Evolutionary conservation across 2,329 filamentous ascomycete genomes (phyloP).

Genomic region (Talaromyces sp.): DNA sequence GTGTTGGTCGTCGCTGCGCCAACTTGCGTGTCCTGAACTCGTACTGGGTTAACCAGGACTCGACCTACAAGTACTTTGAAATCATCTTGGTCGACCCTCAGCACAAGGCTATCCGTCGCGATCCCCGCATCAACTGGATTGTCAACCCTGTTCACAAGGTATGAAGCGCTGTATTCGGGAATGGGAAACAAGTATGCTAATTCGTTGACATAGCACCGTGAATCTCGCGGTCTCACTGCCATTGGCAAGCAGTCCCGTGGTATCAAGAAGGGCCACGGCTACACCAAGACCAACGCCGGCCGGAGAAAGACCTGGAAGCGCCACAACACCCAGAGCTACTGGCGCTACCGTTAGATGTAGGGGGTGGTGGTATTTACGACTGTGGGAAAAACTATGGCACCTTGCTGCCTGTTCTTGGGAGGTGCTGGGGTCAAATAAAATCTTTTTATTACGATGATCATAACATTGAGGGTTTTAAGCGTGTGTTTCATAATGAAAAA

Average conservation of each 20-base stretch:
- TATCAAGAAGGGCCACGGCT: slow-evolving; percentile 98
- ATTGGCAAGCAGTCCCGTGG: slow-evolving; percentile 99
- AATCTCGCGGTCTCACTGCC: slow-evolving; percentile 91
- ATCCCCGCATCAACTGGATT: slow-evolving; percentile 99
- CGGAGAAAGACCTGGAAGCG: slow-evolving; percentile 99
- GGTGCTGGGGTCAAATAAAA: slow-evolving; percentile 6
- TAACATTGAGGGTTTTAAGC: slow-evolving; percentile 23
- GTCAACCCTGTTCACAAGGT: slow-evolving; percentile 97
- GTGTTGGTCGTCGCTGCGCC: slow-evolving; percentile 97
- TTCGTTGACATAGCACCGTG: slow-evolving; percentile 66
- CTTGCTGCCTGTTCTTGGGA: slow-evolving; percentile 26
- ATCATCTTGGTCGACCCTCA: slow-evolving; percentile 99
- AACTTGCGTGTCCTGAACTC: slow-evolving; percentile 99
- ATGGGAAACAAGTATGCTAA: not conserved
- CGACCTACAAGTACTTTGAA: slow-evolving; percentile 99
- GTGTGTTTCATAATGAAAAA: slow-evolving; percentile 31
- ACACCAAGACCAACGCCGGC: slow-evolving; percentile 96
- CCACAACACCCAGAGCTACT: slow-evolving; percentile 98
- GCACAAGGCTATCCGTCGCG: slow-evolving; percentile 99
- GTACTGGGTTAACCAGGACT: slow-evolving; percentile 99
- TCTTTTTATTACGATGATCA: slow-evolving; percentile 6
- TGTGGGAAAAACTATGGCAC: slow-evolving; percentile 20
- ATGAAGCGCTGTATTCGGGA: slow-evolving; percentile 14
- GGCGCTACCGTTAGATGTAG: slow-evolving; percentile 77
- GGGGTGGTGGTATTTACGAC: slow-evolving; percentile 20